Evolutionary conservation across 2,329 filamentous ascomycete species (phyloP).

Genomic region (Trichoderma sp.): DNA sequence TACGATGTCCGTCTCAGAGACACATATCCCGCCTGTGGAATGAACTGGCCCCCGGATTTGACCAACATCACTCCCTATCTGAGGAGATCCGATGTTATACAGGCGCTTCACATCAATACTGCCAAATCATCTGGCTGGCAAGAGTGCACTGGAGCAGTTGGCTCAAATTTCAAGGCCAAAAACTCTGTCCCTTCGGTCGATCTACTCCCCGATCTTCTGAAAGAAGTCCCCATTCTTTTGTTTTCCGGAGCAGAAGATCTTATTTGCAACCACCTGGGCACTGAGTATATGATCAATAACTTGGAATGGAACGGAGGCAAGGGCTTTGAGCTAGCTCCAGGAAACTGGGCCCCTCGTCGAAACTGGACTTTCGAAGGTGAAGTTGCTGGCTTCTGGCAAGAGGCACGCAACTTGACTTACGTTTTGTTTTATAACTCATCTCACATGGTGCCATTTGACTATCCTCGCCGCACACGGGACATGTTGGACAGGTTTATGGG

Average conservation of each 20-base stretch:
- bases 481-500: conserved; percentile 98
- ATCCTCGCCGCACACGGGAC: conserved; percentile 81
- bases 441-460: conserved; percentile 98
- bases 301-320: conserved; percentile 90
- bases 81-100: conserved; percentile 74
- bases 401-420: conserved; percentile 93
- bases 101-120: conserved; percentile 79
- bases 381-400: conserved; percentile 87
- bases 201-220: conserved; percentile 77
- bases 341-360: conserved; percentile 86
- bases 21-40: conserved; percentile 80
- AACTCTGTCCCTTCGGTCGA: conserved; percentile 74
- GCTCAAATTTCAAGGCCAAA: conserved; percentile 67
- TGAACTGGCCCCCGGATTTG: conserved; percentile 97
- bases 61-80: conserved; percentile 79
- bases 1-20: conserved; percentile 92
- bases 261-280: conserved; percentile 97
- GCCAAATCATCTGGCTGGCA: conserved; percentile 87
- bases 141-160: conserved; percentile 84
- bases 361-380: conserved; percentile 95
- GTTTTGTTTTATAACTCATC: conserved; percentile 93
- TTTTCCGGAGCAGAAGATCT: conserved; percentile 94
- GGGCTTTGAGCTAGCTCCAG: conserved; percentile 85
- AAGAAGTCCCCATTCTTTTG: conserved; percentile 76
- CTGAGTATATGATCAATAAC: conserved; percentile 85